Conservation (phyloP, 441 rosid genomes). For the Populus hybrid region DNA sequence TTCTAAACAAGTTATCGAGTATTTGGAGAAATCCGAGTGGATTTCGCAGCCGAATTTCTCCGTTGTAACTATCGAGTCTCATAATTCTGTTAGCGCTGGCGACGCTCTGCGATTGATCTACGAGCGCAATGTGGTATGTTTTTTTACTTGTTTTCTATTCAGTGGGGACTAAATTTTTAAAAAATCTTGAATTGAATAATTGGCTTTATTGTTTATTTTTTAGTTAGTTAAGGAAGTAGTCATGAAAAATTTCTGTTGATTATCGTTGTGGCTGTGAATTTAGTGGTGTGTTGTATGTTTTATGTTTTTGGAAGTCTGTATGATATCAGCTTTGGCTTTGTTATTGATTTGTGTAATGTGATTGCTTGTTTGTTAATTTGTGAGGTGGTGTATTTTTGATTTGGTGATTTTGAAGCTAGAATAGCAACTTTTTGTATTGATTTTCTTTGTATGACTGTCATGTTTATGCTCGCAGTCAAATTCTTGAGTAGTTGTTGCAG, state of each 20-base stretch:
- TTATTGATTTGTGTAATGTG: background rate
- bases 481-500: background rate
- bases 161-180: background rate
- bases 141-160: background rate
- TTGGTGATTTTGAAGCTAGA: background rate
- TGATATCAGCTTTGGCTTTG: background rate
- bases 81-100: no score
- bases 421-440: background rate
- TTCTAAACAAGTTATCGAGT: no score
- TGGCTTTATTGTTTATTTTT: background rate
- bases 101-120: no score
- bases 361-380: background rate
- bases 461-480: background rate
- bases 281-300: background rate
- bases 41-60: no score
- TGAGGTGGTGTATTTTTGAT: background rate
- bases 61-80: no score
- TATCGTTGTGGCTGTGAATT: background rate
- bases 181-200: background rate
- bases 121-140: conserved; percentile 39
- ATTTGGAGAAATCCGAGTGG: no score
- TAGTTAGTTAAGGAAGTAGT: background rate
- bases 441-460: background rate
- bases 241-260: background rate
- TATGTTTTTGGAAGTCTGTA: background rate